These are phyloP conservation scores for Ustilago cynodontis DNA, from an alignment of 1,284 basidiomycete species.

Conservation along the genomic window DNA sequence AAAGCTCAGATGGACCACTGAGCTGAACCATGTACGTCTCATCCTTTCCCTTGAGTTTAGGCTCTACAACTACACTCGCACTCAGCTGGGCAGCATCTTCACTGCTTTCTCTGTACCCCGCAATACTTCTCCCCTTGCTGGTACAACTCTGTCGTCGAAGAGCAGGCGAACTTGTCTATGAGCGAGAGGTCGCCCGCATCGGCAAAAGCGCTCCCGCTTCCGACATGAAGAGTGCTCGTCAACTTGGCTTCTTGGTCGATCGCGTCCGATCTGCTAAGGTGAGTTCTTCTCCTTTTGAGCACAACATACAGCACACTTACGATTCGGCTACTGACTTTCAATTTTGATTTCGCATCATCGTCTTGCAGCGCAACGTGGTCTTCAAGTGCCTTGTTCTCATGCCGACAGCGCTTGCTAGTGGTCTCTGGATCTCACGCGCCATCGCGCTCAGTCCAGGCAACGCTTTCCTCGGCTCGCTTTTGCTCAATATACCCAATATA, in stretches of 20 bases:
- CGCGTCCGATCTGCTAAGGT: slow-evolving; percentile 44
- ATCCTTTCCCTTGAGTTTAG: slow-evolving; percentile 3
- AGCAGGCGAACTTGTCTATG: slow-evolving; percentile 72
- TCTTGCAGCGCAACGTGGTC: slow-evolving; percentile 17
- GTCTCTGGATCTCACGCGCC: slow-evolving; percentile 39
- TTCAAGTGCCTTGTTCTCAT: slow-evolving; percentile 38
- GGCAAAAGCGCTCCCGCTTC: slow-evolving; percentile 24
- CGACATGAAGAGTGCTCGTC: slow-evolving; percentile 29
- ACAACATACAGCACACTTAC: neutral
- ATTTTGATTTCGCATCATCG: neutral
- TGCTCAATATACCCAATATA: slow-evolving; percentile 24
- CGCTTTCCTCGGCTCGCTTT: slow-evolving; percentile 7
- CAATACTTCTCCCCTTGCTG: slow-evolving; percentile 79
- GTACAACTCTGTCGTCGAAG: slow-evolving; percentile 73
- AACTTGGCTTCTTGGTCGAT: slow-evolving; percentile 63
- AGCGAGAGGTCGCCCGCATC: slow-evolving; percentile 22
- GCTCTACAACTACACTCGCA: slow-evolving; percentile 27
- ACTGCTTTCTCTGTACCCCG: slow-evolving; percentile 73
- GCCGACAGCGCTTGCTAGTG: slow-evolving; percentile 32
- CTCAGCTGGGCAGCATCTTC: slow-evolving; percentile 32
- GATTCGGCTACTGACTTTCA: neutral
- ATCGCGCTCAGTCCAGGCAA: slow-evolving; percentile 35
- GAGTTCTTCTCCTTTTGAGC: neutral
- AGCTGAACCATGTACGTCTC: neutral
- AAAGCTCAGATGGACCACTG: too few species aligned